A percentile compares a stretch with the other conserved stretches of the same genome.
phyloP scores from a whole-genome alignment of 129 eudicot genomes.

The Saposhnikovia divaricata region DNA sequence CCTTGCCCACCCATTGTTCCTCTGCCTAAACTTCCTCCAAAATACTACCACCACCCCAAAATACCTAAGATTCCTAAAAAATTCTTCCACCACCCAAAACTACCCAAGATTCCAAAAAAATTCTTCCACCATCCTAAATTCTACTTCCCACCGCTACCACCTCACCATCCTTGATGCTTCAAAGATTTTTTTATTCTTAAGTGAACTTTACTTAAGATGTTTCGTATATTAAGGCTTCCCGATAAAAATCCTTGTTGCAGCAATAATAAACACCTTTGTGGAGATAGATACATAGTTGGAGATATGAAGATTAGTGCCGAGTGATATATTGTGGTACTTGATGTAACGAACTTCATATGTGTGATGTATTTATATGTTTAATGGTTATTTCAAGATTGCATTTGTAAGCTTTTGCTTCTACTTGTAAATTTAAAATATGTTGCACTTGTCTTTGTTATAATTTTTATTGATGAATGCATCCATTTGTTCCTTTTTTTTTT shows the following conservation, averaged over 20 bases:
- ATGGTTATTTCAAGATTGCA: conserved; percentile 8
- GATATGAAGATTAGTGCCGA: not conserved
- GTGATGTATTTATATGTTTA: conserved; percentile 7
- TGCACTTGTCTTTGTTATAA: not conserved
- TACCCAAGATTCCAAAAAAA: conserved; percentile 1
- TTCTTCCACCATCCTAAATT: conserved; percentile 7
- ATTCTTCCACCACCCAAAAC: conserved; percentile 7
- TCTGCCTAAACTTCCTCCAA: conserved; percentile 10
- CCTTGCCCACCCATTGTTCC: conserved; percentile 16
- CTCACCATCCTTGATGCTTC: conserved; percentile 12
- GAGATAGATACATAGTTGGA: not conserved
- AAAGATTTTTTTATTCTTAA: not conserved
- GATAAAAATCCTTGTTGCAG: conserved; percentile 1
- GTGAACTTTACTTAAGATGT: not conserved
- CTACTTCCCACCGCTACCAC: conserved; percentile 16
- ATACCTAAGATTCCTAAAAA: conserved; percentile 2
- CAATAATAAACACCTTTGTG: conserved; percentile 5
- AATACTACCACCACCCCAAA: conserved; percentile 6
- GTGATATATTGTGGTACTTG: not conserved
- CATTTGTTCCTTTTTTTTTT: not conserved
- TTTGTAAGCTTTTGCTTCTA: not conserved
- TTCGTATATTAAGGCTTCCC: not conserved
- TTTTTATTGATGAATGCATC: not conserved
- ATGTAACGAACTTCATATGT: not conserved
- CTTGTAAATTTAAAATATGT: not conserved